A percentile compares a stretch with the other conserved stretches of the same genome.
phyloP scores from a whole-genome alignment of 441 rosid genomes.

The Erysimum pusillum region DNA sequence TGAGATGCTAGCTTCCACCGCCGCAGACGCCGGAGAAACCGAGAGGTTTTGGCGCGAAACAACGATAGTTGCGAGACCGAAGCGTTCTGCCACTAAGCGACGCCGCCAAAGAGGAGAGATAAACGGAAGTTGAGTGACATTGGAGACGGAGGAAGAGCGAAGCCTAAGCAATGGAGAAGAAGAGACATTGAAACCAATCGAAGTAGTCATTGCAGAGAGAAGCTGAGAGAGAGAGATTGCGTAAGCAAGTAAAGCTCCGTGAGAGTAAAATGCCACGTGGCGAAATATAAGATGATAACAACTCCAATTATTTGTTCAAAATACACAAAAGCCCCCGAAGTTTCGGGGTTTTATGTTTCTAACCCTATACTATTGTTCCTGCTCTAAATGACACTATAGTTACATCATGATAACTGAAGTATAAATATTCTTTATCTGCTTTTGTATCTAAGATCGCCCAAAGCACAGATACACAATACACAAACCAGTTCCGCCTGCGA shows the following conservation, averaged over 20 bases:
- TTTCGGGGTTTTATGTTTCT: slow-evolving; percentile 21
- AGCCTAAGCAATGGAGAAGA: slow-evolving; percentile 42
- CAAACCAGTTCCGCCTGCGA: not conserved
- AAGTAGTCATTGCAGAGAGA: slow-evolving; percentile 55
- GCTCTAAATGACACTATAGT: not conserved
- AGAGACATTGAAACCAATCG: slow-evolving; percentile 38
- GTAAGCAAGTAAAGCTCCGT: slow-evolving; percentile 14
- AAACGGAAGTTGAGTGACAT: slow-evolving; percentile 22
- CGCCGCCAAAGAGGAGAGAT: slow-evolving; percentile 18
- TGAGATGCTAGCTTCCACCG: slow-evolving; percentile 43
- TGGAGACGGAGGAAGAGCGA: slow-evolving; percentile 30
- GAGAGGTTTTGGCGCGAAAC: slow-evolving; percentile 52
- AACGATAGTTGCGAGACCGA: slow-evolving; percentile 38
- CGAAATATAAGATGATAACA: slow-evolving; percentile 10
- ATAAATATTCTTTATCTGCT: not conserved
- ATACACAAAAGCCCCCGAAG: slow-evolving; percentile 10
- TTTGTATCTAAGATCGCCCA: not conserved
- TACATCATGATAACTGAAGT: not conserved
- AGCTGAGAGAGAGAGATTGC: slow-evolving; percentile 22
- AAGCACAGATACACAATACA: slow-evolving; percentile 10
- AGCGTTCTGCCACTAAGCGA: slow-evolving; percentile 22
- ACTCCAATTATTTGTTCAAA: slow-evolving; percentile 12
- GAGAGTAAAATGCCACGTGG: slow-evolving; percentile 31
- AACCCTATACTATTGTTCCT: not conserved
- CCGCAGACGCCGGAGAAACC: slow-evolving; percentile 36